Evolutionary conservation across 2,329 filamentous ascomycete genomes (phyloP), one percentile per base, ranked within the genome.

Genomic region (Tolypocladium ovalisporum): DNA sequence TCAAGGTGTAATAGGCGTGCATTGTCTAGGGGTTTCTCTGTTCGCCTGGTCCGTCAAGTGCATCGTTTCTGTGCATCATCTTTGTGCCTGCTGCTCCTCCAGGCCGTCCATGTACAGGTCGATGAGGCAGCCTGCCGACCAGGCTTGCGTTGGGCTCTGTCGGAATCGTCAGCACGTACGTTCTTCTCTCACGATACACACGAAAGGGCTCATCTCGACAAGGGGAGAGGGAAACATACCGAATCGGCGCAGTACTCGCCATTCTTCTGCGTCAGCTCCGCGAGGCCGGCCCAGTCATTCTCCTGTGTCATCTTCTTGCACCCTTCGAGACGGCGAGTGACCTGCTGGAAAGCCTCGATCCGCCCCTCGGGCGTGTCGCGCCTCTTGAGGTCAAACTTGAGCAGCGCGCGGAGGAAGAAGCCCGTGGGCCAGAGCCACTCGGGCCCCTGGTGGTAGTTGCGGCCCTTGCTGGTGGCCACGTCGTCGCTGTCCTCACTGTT

Each of bases 391-490:
- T 97, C 91, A 67, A 97, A 97, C 71, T 91, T 89, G 61, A 99
- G 80, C 62, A 99, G 76, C 1, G 94, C 94, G 54, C 95, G 86
- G 27, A 97, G 79, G 79, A 96, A 99, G 77, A 91, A 99, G 5
- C 94, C 94, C 1, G 90, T 93, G 0, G 93, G 95, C 94, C 94
- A 99, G 29, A 97, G 76, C 94, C 94, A 99, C 71, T 99, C 94
- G 0, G 94, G 95, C 5, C 94, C 94, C 71, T 97, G 93, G 72
- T 99, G 94, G 74, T 99, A 99, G 73, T 97, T 99, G 57, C 94
- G 82, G 54, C 94, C 94, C 73, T 97, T 97, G 64, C 88, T 85
- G 0, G 93, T 97, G 13, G 89, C 83, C 67, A 97, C 97, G 71
- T 97, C 89, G 15, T 83, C 84, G 59, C 87, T 93, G 73, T 99